Conservation (phyloP, 2,329 filamentous ascomycete genomes). For the Furcasterigmium sp. region DNA sequence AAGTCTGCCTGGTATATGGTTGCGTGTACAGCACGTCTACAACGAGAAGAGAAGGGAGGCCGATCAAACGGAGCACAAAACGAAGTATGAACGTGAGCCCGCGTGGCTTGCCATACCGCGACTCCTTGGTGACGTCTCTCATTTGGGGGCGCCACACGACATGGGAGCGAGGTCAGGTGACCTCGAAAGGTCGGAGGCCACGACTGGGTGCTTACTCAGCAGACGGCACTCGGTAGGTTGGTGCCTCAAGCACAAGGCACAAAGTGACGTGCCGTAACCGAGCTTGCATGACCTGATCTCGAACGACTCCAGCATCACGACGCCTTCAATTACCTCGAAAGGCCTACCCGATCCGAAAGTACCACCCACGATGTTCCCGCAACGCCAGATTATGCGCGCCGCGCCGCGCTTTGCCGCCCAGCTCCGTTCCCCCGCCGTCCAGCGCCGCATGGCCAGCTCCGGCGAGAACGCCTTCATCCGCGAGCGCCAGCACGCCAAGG, state of each 20-base stretch:
- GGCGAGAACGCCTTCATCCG: conserved; percentile 91
- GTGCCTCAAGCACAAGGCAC: conserved; percentile 10
- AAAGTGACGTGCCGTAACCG: conserved; percentile 11
- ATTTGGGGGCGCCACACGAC: no score
- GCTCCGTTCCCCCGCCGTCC: conserved; percentile 57
- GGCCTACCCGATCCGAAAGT: conserved; percentile 4
- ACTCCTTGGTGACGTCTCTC: no score
- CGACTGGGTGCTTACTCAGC: no score
- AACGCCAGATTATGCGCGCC: conserved; percentile 56
- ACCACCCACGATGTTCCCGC: conserved; percentile 53
- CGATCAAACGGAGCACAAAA: no score
- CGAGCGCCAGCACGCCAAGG: conserved; percentile 85
- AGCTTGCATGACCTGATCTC: conserved; percentile 18
- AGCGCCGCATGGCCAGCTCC: conserved; percentile 66
- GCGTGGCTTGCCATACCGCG: no score
- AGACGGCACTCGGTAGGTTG: no score
- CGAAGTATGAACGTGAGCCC: no score
- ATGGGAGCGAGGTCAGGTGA: no score
- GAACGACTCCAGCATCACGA: conserved; percentile 7
- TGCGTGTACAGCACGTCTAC: no score
- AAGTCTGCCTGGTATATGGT: no score
- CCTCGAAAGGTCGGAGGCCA: no score
- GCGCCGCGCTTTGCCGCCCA: conserved; percentile 59
- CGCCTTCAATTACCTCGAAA: conserved; percentile 4
- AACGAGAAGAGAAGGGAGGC: no score